These are phyloP conservation scores for Spencermartinsiella ligniputridi DNA, from an alignment of 1,139 yeast species.

Conservation along the genomic window DNA sequence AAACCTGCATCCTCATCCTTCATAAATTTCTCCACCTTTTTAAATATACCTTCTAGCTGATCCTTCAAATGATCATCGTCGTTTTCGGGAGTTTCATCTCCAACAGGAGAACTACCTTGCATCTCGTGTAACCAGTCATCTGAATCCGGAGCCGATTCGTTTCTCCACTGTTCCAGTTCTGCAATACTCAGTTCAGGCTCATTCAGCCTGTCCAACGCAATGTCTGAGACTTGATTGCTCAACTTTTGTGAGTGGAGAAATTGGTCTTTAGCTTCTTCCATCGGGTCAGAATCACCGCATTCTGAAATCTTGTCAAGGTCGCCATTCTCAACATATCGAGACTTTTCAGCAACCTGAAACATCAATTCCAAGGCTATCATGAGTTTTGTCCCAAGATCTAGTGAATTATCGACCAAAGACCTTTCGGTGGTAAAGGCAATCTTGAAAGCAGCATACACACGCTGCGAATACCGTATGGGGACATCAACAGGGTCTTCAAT, in stretches of 20 bases:
- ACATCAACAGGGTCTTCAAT: background rate
- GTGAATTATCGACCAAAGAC: background rate
- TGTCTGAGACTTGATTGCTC: background rate
- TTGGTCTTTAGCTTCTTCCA: conserved; percentile 1
- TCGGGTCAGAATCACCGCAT: background rate
- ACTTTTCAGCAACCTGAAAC: background rate
- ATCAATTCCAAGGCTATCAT: background rate
- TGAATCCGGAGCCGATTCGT: background rate
- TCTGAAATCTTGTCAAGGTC: background rate
- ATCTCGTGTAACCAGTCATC: background rate
- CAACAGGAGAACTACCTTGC: too few species aligned
- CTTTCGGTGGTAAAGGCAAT: background rate
- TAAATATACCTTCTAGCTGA: background rate
- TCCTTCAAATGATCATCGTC: background rate
- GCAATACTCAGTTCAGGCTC: background rate
- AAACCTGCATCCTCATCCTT: conserved; percentile 8
- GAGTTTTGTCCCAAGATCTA: background rate
- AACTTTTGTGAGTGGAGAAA: background rate
- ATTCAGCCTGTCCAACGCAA: background rate
- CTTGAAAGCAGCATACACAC: background rate
- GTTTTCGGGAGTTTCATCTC: background rate
- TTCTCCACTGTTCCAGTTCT: background rate
- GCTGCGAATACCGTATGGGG: background rate
- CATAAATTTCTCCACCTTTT: background rate
- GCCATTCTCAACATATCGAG: background rate